Conservation (phyloP, 1,139 yeast genomes). For the Pichiaceae sp. region DNA sequence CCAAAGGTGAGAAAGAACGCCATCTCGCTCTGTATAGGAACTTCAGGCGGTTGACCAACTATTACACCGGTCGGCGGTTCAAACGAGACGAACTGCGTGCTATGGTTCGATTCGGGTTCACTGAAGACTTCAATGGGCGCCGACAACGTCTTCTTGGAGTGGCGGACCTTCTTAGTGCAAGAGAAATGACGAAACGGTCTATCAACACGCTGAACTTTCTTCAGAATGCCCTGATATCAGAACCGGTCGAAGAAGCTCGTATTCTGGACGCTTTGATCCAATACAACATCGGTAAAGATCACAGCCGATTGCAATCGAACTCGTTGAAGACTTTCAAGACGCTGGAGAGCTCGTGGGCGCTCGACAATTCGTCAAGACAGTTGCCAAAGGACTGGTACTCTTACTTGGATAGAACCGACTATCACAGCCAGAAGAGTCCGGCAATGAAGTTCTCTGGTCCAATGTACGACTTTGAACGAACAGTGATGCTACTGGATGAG, state of each 20-base stretch:
- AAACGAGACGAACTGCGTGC: conserved; percentile 5
- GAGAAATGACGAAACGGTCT: conserved; percentile 10
- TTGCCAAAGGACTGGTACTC: conserved; percentile 10
- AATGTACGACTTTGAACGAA: conserved; percentile 13
- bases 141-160: conserved; percentile 6
- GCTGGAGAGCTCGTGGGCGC: not conserved
- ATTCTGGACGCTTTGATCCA: conserved; percentile 13
- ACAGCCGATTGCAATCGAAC: not conserved
- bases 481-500: conserved; percentile 11
- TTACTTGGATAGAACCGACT: conserved; percentile 7
- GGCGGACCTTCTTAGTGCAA: conserved; percentile 3
- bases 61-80: conserved; percentile 9
- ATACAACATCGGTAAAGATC: conserved; percentile 11
- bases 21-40: conserved; percentile 14
- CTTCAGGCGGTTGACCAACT: conserved; percentile 10
- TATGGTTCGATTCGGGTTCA: no score
- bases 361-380: not conserved
- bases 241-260: conserved; percentile 7
- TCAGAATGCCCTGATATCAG: conserved; percentile 16
- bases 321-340: not conserved
- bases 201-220: conserved; percentile 19
- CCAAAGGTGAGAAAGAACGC: not conserved
- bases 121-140: conserved; percentile 15
- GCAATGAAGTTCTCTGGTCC: no score
- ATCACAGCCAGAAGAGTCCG: no score